phyloP scores from a whole-genome alignment of 2,329 filamentous ascomycete genomes.

The Colletotrichum lindemuthianum region DNA sequence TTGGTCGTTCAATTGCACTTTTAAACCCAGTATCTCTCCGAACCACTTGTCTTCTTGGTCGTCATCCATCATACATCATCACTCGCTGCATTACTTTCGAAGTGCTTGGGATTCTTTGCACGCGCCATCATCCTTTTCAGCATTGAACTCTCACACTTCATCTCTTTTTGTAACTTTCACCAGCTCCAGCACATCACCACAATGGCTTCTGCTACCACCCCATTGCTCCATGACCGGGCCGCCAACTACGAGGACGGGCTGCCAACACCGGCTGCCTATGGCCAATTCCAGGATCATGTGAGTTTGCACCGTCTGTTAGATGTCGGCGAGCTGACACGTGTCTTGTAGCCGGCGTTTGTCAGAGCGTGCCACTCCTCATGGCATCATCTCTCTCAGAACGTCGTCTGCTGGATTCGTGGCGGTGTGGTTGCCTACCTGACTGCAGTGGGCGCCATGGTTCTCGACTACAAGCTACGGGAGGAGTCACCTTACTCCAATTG shows the following conservation, averaged over 20 bases:
- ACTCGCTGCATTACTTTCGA: no score
- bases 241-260: conserved; percentile 12
- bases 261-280: conserved; percentile 34
- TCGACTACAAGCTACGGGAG: conserved; percentile 57
- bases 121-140: neutral
- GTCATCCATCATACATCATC: no score
- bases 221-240: conserved; percentile 34
- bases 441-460: conserved; percentile 52
- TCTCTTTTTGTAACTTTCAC: conserved; percentile 18
- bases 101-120: neutral
- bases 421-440: conserved; percentile 55
- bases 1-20: no score
- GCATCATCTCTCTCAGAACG: conserved; percentile 56
- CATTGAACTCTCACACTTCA: neutral
- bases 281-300: conserved; percentile 44
- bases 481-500: conserved; percentile 51
- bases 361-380: conserved; percentile 64
- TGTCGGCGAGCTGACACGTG: conserved; percentile 28
- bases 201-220: conserved; percentile 36
- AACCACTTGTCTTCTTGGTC: no score
- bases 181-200: neutral
- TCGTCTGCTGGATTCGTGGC: conserved; percentile 56
- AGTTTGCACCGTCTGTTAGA: conserved; percentile 5
- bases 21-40: no score
- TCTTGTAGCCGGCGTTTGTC: conserved; percentile 58